Evolutionary conservation across 768 basidiomycete genomes (phyloP).

Genomic region (Mycena galopus): DNA sequence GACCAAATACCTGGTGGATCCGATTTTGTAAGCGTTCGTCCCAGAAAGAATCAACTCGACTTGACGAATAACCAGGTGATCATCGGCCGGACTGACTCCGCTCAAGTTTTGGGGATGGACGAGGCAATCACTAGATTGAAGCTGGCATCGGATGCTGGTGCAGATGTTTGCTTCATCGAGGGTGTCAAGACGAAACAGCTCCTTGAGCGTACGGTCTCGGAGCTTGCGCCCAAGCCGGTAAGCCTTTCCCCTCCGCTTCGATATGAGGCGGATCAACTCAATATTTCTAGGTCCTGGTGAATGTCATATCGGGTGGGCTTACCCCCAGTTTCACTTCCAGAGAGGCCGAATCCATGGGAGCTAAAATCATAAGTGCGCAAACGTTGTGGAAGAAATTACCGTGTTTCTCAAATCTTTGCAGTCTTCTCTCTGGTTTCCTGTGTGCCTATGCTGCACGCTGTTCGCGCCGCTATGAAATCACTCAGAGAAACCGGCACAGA

Average conservation of each 20-base stretch:
- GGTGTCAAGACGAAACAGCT: slow-evolving; percentile 79
- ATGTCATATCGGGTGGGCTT: slow-evolving; percentile 83
- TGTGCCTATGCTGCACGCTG: slow-evolving; percentile 83
- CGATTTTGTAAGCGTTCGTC: slow-evolving; percentile 67
- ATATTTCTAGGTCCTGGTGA: slow-evolving; percentile 69
- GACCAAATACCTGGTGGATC: slow-evolving; percentile 81
- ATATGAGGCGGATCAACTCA: neutral
- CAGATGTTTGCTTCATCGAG: slow-evolving; percentile 87
- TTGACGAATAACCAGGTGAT: slow-evolving; percentile 60
- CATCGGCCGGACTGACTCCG: slow-evolving; percentile 83
- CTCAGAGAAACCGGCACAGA: slow-evolving; percentile 86
- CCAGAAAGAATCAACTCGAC: neutral
- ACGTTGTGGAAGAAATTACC: neutral
- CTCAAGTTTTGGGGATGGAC: slow-evolving; percentile 84
- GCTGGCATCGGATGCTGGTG: slow-evolving; percentile 79
- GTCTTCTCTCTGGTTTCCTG: slow-evolving; percentile 84
- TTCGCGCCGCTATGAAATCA: slow-evolving; percentile 81
- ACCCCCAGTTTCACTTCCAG: slow-evolving; percentile 80
- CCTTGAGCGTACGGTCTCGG: slow-evolving; percentile 72
- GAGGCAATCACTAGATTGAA: slow-evolving; percentile 76
- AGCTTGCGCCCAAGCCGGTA: slow-evolving; percentile 79
- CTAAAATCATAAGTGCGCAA: slow-evolving; percentile 80
- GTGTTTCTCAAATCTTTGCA: slow-evolving; percentile 39
- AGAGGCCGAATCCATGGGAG: slow-evolving; percentile 78
- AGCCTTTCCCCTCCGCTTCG: slow-evolving; percentile 25